Percentiles rank a stretch among this genome's conserved stretches.
Evolutionary conservation across 768 basidiomycete species (phyloP).

Genomic region (Mrakia blollopis): DNA sequence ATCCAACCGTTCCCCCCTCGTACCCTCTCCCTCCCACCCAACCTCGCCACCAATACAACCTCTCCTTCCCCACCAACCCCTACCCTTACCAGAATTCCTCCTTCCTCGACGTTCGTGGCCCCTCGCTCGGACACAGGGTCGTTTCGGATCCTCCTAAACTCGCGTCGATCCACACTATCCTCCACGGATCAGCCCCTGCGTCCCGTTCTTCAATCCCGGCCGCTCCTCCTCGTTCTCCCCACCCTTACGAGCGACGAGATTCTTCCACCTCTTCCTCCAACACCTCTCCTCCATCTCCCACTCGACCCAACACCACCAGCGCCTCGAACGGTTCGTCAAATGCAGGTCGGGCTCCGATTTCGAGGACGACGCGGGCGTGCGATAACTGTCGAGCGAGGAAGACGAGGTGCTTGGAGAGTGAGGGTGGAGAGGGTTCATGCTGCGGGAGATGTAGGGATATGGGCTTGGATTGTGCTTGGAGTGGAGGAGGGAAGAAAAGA

Average conservation of each 20-base stretch:
- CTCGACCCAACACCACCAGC: not conserved
- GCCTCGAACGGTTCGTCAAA: not conserved
- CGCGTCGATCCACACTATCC: conserved; percentile 4
- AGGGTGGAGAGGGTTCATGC: not conserved
- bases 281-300: not conserved
- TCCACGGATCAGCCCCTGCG: not conserved
- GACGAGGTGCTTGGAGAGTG: conserved; percentile 23
- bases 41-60: not conserved
- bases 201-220: not conserved
- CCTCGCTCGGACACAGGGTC: not conserved
- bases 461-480: conserved; percentile 18
- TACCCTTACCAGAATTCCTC: not conserved
- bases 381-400: conserved; percentile 22
- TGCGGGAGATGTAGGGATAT: conserved; percentile 20
- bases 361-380: conserved; percentile 22
- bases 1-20: not conserved
- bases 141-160: not conserved
- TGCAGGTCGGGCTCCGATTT: not conserved
- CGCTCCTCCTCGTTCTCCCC: not conserved
- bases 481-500: conserved; percentile 19
- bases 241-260: not conserved
- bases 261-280: too few relatives aligned
- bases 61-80: too few relatives aligned
- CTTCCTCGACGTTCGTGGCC: not conserved
- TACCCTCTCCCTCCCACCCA: not conserved